Evolutionary conservation across 257 asterid genomes (phyloP).

Genomic region (Phtheirospermum japonicum): DNA sequence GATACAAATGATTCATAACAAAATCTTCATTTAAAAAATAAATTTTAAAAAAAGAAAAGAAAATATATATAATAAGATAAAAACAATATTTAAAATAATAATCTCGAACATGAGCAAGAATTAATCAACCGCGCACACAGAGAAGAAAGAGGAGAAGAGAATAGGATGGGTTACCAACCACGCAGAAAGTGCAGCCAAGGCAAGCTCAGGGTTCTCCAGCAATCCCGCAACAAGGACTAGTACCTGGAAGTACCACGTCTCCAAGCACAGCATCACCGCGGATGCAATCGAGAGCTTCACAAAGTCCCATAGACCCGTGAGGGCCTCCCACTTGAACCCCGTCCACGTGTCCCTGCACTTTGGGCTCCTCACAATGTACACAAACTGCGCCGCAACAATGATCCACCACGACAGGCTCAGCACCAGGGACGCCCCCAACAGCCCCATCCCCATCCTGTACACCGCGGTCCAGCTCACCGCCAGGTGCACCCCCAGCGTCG

Average conservation of each 20-base stretch:
- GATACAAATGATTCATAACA: too few species aligned
- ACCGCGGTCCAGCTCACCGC: constrained; percentile 40
- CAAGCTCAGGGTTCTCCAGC: constrained; percentile 49
- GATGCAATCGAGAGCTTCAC: constrained; percentile 53
- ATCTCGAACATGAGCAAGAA: too few species aligned
- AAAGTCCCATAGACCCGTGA: constrained; percentile 47
- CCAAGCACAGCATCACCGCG: constrained; percentile 66
- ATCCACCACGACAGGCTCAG: constrained; percentile 66
- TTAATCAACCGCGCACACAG: too few species aligned
- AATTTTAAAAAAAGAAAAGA: too few species aligned
- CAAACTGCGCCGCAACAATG: constrained; percentile 43
- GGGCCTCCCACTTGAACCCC: constrained; percentile 53
- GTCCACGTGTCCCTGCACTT: constrained; percentile 54
- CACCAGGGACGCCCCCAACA: constrained; percentile 47
- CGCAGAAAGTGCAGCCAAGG: constrained; percentile 48
- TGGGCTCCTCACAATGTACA: constrained; percentile 32
- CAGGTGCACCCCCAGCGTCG: constrained; percentile 44
- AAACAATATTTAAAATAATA: too few species aligned
- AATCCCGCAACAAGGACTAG: constrained; percentile 46
- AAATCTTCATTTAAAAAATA: too few species aligned
- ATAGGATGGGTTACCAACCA: too few species aligned
- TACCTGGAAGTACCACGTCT: constrained; percentile 63
- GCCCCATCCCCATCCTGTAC: constrained; percentile 42
- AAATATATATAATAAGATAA: too few species aligned
- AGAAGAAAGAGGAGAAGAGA: too few species aligned